phyloP scores from a whole-genome alignment of 306 rosid species.

The Casuarina glauca region DNA sequence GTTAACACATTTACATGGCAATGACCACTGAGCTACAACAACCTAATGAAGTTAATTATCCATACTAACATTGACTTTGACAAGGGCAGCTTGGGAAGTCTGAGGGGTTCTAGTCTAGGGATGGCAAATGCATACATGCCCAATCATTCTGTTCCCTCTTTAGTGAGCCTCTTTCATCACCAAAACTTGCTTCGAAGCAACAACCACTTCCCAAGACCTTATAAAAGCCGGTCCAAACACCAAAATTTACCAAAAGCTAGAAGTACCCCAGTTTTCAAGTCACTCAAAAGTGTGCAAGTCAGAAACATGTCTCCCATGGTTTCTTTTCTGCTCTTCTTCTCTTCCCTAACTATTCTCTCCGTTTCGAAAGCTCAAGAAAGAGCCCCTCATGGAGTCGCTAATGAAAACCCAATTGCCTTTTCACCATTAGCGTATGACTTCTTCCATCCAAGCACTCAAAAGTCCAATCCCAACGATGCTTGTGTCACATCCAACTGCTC shows the following conservation, averaged over 20 bases:
- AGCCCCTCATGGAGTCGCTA: slow-evolving; percentile 81
- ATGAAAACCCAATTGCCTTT: slow-evolving; percentile 54
- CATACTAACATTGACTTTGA: slow-evolving; percentile 1
- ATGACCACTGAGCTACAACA: background rate
- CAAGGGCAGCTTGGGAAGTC: slow-evolving; percentile 27
- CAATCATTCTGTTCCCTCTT: slow-evolving; percentile 65
- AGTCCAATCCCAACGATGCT: slow-evolving; percentile 43
- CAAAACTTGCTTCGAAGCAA: slow-evolving; percentile 61
- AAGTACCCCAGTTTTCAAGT: slow-evolving; percentile 17
- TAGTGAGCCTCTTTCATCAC: slow-evolving; percentile 38
- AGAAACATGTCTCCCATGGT: slow-evolving; percentile 39
- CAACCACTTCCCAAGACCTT: slow-evolving; percentile 47
- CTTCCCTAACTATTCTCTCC: slow-evolving; percentile 46
- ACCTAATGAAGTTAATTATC: background rate
- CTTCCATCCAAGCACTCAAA: slow-evolving; percentile 63
- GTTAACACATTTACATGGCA: too few species aligned
- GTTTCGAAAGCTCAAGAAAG: slow-evolving; percentile 61
- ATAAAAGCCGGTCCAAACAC: slow-evolving; percentile 50
- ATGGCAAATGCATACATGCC: slow-evolving; percentile 20
- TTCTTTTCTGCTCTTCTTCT: slow-evolving; percentile 41
- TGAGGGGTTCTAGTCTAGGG: background rate
- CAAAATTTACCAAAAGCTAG: slow-evolving; percentile 35
- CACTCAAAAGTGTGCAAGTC: slow-evolving; percentile 5
- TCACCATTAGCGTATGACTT: slow-evolving; percentile 83
- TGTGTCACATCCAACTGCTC: slow-evolving; percentile 64